Evolutionary conservation across 2,329 filamentous ascomycete genomes (phyloP), one percentile per base, ranked within the genome.

Genomic region (Colletotrichum cereale): DNA sequence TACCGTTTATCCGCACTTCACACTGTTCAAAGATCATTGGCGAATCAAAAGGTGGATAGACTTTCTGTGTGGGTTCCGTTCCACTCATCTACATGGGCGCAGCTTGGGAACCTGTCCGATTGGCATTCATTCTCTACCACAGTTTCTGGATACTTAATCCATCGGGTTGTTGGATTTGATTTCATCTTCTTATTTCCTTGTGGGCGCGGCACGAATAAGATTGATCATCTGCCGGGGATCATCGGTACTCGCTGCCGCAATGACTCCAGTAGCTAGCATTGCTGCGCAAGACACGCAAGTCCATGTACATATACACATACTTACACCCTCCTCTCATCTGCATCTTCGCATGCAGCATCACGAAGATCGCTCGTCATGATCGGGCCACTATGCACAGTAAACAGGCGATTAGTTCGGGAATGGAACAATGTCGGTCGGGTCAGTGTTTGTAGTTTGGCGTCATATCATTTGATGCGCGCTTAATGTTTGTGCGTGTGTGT

Each of bases 381-480:
- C 55, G 31, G 55, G 66, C 55, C 55, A 56, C 55, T 24, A 21
- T 40, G 36, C 47, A 36, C 48, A 62, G 5, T 10, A 31, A 24
- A 18, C 26, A 34, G 40, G 8, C 34, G 10, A 34, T 31, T 16
- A 38, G 0, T 24, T 21, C 1, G 3, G 6, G 26, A 18, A 16
- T 11, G 1, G n/a, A 18, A 42, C 18, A n/a, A 11, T 7, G 18
- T 11, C n/a, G 16, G 34, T 24, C 34, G 11, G 50, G 36, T 42
- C 2, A 8, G 3, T n/a, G 11, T 67, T 57, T 24, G 66, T 64
- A 55, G 62, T 53, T 42, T 61, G 36, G 57, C 53, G 65, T 72
- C 69, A 53, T 72, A 31, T 60, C 69, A 53, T 58, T 72, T 65
- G 55, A 69, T 64, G 67, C 64, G 36, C 36, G 31, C 62, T 64